These are phyloP conservation scores for Globisporangium canariense DNA, from an alignment of 352 stramenopile genomes.

Conservation along the genomic window DNA sequence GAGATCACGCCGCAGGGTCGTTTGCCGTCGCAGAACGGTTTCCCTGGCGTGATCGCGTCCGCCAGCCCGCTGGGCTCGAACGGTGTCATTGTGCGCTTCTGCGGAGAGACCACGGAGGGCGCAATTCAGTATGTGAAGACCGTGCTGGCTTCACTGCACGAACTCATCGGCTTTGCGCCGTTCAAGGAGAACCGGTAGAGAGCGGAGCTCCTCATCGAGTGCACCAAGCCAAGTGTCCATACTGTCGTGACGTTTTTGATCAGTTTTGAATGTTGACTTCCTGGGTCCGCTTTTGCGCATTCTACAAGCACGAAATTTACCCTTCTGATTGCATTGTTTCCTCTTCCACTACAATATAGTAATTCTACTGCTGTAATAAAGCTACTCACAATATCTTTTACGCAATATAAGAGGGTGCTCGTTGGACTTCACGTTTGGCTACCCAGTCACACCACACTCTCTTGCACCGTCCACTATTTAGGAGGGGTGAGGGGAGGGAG, in stretches of 20 bases:
- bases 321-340: neutral
- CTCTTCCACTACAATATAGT: neutral
- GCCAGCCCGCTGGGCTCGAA: conserved; percentile 59
- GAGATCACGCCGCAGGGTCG: conserved; percentile 75
- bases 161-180: conserved; percentile 55
- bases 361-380: neutral
- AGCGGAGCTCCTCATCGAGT: neutral
- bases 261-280: neutral
- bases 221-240: conserved; percentile 5
- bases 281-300: neutral
- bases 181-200: conserved; percentile 76
- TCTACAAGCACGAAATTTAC: neutral
- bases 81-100: conserved; percentile 75
- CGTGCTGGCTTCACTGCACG: conserved; percentile 52
- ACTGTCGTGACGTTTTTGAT: neutral
- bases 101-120: conserved; percentile 54
- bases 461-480: neutral
- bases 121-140: conserved; percentile 58
- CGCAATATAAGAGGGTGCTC: neutral
- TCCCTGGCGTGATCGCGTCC: conserved; percentile 59
- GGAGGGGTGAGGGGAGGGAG: neutral
- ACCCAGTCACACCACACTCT: neutral
- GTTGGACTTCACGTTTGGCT: neutral
- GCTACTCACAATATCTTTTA: neutral
- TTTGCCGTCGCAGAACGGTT: conserved; percentile 39